Percentiles rank a stretch among this genome's conserved stretches.
Evolutionary conservation across 441 rosid genomes (phyloP).

Genomic region (Melastoma candidum): DNA sequence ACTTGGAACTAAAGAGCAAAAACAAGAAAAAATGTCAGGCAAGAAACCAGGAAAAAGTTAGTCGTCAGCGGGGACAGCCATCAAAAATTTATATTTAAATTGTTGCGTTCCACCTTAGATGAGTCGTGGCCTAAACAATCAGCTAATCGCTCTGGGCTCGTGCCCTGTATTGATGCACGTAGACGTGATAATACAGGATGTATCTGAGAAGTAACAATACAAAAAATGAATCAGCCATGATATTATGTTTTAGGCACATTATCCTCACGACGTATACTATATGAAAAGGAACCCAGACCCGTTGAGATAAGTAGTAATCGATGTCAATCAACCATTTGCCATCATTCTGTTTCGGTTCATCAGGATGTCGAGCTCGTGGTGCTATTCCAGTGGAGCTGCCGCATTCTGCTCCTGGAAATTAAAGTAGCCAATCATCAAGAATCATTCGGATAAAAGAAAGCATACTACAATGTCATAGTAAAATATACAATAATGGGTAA

Average conservation of each 20-base stretch:
- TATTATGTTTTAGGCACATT: no score
- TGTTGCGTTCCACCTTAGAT: slow-evolving; percentile 52
- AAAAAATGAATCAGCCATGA: no score
- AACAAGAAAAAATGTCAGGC: slow-evolving; percentile 5
- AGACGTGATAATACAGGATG: slow-evolving; percentile 97
- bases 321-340: slow-evolving; percentile 92
- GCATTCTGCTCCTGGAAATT: slow-evolving; percentile 39
- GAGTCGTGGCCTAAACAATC: slow-evolving; percentile 95
- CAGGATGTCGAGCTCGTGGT: slow-evolving; percentile 94
- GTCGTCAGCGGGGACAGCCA: slow-evolving; percentile 4
- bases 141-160: slow-evolving; percentile 90
- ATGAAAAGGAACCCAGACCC: slow-evolving; percentile 10
- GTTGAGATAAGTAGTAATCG: slow-evolving; percentile 91
- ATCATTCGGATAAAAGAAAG: background rate
- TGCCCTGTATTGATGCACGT: slow-evolving; percentile 94
- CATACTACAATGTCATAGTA: background rate
- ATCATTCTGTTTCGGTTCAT: slow-evolving; percentile 69
- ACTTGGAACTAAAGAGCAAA: slow-evolving; percentile 53
- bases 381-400: slow-evolving; percentile 71
- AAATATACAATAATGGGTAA: slow-evolving; percentile 6
- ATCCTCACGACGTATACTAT: background rate
- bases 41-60: slow-evolving; percentile 8
- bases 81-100: slow-evolving; percentile 2
- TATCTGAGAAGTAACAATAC: slow-evolving; percentile 32
- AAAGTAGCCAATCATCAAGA: background rate